Percentiles rank a stretch among this genome's conserved stretches.
Evolutionary conservation across 2,329 filamentous ascomycete genomes (phyloP).

Genomic region (Talaromyces rugulosus): DNA sequence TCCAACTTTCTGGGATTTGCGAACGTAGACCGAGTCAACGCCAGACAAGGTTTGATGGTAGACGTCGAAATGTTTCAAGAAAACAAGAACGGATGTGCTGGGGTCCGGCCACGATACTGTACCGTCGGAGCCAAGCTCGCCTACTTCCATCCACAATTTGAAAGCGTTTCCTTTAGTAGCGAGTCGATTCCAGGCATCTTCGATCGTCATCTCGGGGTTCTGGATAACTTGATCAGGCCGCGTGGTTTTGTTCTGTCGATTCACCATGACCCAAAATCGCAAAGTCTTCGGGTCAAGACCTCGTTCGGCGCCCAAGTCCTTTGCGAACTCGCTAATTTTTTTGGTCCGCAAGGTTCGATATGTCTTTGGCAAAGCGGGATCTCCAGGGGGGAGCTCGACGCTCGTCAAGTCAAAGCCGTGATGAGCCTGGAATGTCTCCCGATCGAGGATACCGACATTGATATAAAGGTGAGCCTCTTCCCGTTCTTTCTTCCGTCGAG

Average conservation of each 20-base stretch:
- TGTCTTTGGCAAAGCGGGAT: constrained; percentile 65
- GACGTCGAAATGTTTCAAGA: constrained; percentile 87
- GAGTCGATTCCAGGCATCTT: constrained; percentile 67
- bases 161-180: constrained; percentile 66
- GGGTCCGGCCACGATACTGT: constrained; percentile 62
- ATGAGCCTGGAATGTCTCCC: constrained; percentile 74
- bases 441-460: constrained; percentile 73
- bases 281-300: constrained; percentile 64
- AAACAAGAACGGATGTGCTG: constrained; percentile 67
- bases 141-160: constrained; percentile 81
- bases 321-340: constrained; percentile 70
- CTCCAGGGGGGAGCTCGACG: constrained; percentile 58
- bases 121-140: constrained; percentile 65
- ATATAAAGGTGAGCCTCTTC: constrained; percentile 95
- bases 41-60: constrained; percentile 71
- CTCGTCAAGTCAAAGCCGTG: constrained; percentile 78
- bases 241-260: constrained; percentile 94
- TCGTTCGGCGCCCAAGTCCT: constrained; percentile 66
- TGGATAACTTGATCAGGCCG: constrained; percentile 83
- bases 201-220: constrained; percentile 71
- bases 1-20: constrained; percentile 79
- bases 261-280: constrained; percentile 95
- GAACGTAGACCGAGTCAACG: constrained; percentile 80
- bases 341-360: constrained; percentile 73
- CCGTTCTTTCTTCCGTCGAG: constrained; percentile 77